Base-by-base conservation (phyloP, 768 basidiomycete species). In the Mycena vulgaris region DNA sequence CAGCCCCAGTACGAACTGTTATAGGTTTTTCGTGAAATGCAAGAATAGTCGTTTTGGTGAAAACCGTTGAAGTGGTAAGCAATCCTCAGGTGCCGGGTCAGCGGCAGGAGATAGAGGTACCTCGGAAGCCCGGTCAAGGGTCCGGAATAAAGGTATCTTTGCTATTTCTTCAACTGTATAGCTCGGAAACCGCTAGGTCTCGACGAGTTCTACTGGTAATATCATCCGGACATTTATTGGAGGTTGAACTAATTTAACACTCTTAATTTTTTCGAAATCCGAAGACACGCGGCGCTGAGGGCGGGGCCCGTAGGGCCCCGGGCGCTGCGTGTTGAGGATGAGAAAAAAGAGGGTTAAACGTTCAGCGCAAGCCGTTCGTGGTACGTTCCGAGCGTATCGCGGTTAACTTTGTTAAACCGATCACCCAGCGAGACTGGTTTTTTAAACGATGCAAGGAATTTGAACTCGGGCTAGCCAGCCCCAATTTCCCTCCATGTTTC, bases 391-490 rank as follows among this genome's bases (percentile, higher is more conserved):
- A 53, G 17, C 27, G 30, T 53, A 11, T 19, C 30, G 5, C 51
- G 17, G 51, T 53, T 53, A 14, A 21, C 19, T 33, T 21, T 53
- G 11, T 53, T 53, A 14, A 53, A 53, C 51, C 51, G 30, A 53
- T 53, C 30, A 53, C 51, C 51, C 51, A 53, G 31, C 51, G 51
- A 16, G 51, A 53, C 51, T 31, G 51, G 28, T 53, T 53, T 53
- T 53, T 53, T 53, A 33, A 53, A 53, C 30, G 51, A 53, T 8
- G 51, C 28, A 2, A 33, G 23, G 51, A 31, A 49, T 9, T 33
- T 21, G 19, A 19, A 53, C 19, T 53, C 17, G 27, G 51, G 51
- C 14, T 27, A 30, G 48, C 48, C 48, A 3, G 25, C 48, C 28
- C n/a, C 51, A 30, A 53, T 10, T 27, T 13, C 48, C 13, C 28